Evolutionary conservation across 495 filamentous ascomycete genomes (phyloP), one percentile per base, ranked within the genome.

Genomic region (Bombardia bombarda): DNA sequence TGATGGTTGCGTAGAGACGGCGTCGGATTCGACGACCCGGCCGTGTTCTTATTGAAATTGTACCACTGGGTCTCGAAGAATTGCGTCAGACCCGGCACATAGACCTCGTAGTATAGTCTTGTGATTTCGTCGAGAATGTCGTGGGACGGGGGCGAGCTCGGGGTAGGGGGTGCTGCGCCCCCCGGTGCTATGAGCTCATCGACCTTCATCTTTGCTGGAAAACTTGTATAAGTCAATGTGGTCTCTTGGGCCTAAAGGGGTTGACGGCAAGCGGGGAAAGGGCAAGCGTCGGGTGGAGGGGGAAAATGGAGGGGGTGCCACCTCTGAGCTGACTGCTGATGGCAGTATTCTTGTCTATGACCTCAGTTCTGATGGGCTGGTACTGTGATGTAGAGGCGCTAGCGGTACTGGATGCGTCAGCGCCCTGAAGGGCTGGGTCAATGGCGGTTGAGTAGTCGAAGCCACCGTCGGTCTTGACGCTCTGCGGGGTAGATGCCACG

Each of bases 31-130:
- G 42, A 45, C 2, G 56, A 26, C 24, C 23, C 25, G 1, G 40
- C 37, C 16, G 58, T 50, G 36, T 54, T 26, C 63, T 78, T 55
- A 63, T 74, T 55, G 64, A 72, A 40, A 39, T 72, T 64, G 58
- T 83, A 95, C 87, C 87, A 95, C 23, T 71, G 72, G n/a, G 87
- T 83, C 51, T 95, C 89, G 42, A 95, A 75, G 46, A 94, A 82
- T 42, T 76, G 77, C 52, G 86, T 78, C 26, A 95, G 78, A 19
- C 84, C 87, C 1, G 77, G 75, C 14, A 78, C 78, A 57, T 92
- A 95, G 38, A 86, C 79, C 34, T 81, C 80, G 43, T 76, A 68
- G 62, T 86, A 94, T 9, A 92, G 70, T 44, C 77, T 77, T 43
- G 78, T 76, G 42, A 89, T 79, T 60, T 94, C 82, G 46, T 84